These are phyloP conservation scores for Daldinia bambusicola DNA, from an alignment of 495 filamentous ascomycete genomes.

Conservation along the genomic window DNA sequence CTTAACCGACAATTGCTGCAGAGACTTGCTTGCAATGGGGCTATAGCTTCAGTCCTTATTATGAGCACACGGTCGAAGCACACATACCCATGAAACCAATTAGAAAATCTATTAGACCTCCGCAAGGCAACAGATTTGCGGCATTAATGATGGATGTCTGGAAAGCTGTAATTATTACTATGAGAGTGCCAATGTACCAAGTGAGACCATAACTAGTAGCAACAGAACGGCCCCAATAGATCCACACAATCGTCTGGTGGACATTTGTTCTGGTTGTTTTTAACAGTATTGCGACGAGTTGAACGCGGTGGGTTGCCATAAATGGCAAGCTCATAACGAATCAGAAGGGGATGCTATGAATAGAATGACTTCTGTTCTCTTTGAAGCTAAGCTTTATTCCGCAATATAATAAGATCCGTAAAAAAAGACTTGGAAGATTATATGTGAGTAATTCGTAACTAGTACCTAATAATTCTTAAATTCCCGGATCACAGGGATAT, in stretches of 20 bases:
- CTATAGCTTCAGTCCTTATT: neutral
- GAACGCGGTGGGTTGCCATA: conserved; percentile 9
- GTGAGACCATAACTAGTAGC: conserved; percentile 9
- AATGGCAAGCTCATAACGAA: neutral
- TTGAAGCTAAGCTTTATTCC: neutral
- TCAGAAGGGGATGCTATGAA: conserved; percentile 9
- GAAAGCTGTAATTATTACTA: conserved; percentile 14
- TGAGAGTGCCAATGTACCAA: conserved; percentile 31
- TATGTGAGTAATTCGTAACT: neutral
- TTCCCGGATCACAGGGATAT: neutral
- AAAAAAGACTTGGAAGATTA: neutral
- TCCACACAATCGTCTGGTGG: conserved; percentile 8
- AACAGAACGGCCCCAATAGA: conserved; percentile 1
- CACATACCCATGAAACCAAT: neutral
- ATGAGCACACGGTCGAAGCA: neutral
- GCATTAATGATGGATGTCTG: conserved; percentile 27
- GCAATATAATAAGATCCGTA: neutral
- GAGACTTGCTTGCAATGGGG: neutral
- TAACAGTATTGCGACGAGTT: conserved; percentile 11
- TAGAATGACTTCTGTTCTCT: conserved; percentile 8
- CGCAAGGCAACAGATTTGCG: conserved; percentile 16
- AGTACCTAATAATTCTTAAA: neutral
- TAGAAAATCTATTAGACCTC: neutral
- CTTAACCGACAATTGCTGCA: neutral
- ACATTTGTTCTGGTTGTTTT: conserved; percentile 22